Conservation (phyloP, 306 rosid genomes). For the Lathyrus oleraceus region DNA sequence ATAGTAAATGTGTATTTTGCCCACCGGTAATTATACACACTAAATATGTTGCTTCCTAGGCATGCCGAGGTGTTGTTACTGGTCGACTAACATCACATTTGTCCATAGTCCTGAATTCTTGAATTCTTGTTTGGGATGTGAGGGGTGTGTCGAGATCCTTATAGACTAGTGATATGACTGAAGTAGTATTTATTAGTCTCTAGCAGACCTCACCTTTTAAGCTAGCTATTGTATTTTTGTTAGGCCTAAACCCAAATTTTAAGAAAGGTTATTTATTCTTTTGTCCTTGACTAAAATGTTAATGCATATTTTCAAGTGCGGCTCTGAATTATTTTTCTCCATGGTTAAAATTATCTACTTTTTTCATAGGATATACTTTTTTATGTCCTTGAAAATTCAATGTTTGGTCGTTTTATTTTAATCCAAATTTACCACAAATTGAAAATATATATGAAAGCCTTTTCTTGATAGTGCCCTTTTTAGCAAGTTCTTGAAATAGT, state of each 20-base stretch:
- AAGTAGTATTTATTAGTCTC: background rate
- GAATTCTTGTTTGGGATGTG: background rate
- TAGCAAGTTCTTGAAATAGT: constrained; percentile 23
- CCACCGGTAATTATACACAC: background rate
- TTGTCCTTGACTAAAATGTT: constrained; percentile 4
- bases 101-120: background rate
- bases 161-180: background rate
- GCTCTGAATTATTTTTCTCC: constrained; percentile 7
- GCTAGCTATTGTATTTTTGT: background rate
- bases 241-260: background rate
- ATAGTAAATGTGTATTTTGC: background rate
- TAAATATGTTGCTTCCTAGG: background rate
- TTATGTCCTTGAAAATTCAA: constrained; percentile 11
- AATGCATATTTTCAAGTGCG: constrained; percentile 23
- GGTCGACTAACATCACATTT: background rate
- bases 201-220: background rate
- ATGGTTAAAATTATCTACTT: constrained; percentile 12
- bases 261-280: background rate
- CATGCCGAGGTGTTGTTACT: background rate
- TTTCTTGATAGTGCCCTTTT: constrained; percentile 13
- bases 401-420: constrained; percentile 15
- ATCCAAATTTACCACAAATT: background rate
- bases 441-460: constrained; percentile 22
- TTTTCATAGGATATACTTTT: constrained; percentile 31
- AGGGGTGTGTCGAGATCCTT: background rate